Evolutionary conservation across 352 stramenopile species (phyloP).

Genomic region (Phytophthora multivora): DNA sequence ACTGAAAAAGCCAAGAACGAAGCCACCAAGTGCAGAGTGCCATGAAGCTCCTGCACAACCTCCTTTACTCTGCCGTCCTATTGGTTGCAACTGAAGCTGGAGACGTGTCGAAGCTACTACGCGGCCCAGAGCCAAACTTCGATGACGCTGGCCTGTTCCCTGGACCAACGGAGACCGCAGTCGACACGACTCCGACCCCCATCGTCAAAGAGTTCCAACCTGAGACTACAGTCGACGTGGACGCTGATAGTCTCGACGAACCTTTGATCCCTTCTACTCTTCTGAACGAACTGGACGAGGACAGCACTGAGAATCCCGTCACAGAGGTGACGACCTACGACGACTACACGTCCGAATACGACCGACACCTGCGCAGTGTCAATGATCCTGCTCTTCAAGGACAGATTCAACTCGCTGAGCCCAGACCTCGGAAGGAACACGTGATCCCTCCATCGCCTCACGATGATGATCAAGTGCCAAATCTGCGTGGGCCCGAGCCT

Average conservation of each 20-base stretch:
- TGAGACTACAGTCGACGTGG: background rate
- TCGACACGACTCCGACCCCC: background rate
- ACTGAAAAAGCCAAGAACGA: conserved; percentile 8
- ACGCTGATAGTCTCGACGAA: background rate
- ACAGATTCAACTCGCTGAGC: conserved; percentile 2
- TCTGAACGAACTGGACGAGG: background rate
- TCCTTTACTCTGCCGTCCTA: conserved; percentile 3
- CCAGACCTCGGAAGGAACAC: background rate
- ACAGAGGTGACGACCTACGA: background rate
- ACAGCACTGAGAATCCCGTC: background rate
- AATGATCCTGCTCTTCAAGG: background rate
- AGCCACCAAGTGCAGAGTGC: background rate
- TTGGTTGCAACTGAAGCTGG: background rate
- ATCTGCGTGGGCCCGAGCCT: background rate
- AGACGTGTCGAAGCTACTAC: background rate
- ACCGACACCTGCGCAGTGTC: conserved; percentile 1
- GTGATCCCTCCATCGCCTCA: background rate
- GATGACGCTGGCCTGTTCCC: conserved; percentile 3
- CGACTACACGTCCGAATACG: background rate
- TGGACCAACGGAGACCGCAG: background rate
- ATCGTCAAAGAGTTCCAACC: background rate
- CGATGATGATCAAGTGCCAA: background rate
- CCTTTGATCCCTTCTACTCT: background rate
- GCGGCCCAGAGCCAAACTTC: conserved; percentile 6
- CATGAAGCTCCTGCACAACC: conserved; percentile 16